Evolutionary conservation across 1,139 yeast genomes (phyloP).

Genomic region (Candida tropicalis): DNA sequence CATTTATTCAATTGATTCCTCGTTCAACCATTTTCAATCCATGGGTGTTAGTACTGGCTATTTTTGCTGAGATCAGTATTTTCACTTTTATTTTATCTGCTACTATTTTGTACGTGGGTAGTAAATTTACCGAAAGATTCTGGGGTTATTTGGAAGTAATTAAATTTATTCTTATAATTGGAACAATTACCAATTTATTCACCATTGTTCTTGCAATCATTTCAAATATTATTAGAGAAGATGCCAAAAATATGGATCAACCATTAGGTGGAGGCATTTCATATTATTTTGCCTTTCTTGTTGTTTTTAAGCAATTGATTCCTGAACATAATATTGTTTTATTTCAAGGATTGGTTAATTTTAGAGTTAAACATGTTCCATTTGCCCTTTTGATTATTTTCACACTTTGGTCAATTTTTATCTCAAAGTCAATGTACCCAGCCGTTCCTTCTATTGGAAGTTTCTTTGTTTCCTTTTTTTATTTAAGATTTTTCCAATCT

Average conservation of each 20-base stretch:
- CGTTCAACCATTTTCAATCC: slow-evolving; percentile 61
- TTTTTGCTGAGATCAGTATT: slow-evolving; percentile 68
- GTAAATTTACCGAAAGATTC: slow-evolving; percentile 52
- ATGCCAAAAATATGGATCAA: slow-evolving; percentile 40
- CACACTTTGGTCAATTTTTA: slow-evolving; percentile 45
- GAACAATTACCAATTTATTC: slow-evolving; percentile 60
- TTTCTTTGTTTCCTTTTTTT: slow-evolving; percentile 70
- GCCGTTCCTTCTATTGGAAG: slow-evolving; percentile 68
- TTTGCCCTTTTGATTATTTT: slow-evolving; percentile 55
- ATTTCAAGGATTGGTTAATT: slow-evolving; percentile 62
- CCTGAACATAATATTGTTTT: slow-evolving; percentile 85
- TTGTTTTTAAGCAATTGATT: slow-evolving; percentile 82
- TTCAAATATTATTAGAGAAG: slow-evolving; percentile 40
- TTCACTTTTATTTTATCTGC: slow-evolving; percentile 53
- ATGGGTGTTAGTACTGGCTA: slow-evolving; percentile 74
- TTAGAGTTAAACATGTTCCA: slow-evolving; percentile 76
- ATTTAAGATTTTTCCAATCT: slow-evolving; percentile 74
- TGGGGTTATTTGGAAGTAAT: slow-evolving; percentile 66
- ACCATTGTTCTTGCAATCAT: slow-evolving; percentile 46
- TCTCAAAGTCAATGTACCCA: slow-evolving; percentile 49
- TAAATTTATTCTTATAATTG: slow-evolving; percentile 58
- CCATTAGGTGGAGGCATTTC: slow-evolving; percentile 77
- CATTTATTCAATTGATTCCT: slow-evolving; percentile 74
- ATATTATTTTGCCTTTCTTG: slow-evolving; percentile 73
- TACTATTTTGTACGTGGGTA: slow-evolving; percentile 53